phyloP scores from a whole-genome alignment of 2,329 filamentous ascomycete genomes.

The Aureobasidium sp. region DNA sequence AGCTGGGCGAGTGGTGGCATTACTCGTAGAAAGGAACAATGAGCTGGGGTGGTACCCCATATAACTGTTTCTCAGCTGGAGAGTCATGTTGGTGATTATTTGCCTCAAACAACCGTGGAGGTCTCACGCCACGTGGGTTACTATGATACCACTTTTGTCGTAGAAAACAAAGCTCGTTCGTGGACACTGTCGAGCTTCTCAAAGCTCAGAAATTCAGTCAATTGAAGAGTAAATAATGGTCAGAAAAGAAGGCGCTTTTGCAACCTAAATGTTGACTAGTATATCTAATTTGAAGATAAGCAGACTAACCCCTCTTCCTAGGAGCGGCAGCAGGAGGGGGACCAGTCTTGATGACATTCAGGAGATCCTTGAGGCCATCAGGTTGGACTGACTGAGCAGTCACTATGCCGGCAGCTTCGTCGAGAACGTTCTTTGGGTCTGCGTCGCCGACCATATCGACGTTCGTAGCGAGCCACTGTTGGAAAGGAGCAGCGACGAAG shows the following conservation, averaged over 20 bases:
- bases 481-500: slow-evolving; percentile 69
- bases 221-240: no score
- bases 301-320: not conserved
- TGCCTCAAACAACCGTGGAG: not conserved
- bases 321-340: not conserved
- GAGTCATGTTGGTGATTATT: not conserved
- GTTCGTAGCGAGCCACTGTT: slow-evolving; percentile 64
- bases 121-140: not conserved
- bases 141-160: no score
- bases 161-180: no score
- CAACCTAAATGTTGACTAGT: not conserved
- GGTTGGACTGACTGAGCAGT: not conserved
- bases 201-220: not conserved
- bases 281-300: not conserved
- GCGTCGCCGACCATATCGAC: slow-evolving; percentile 57
- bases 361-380: not conserved
- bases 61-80: not conserved
- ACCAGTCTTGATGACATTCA: slow-evolving; percentile 7
- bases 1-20: not conserved
- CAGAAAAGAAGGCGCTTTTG: not conserved
- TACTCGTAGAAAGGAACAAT: not conserved
- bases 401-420: slow-evolving; percentile 21
- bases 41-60: not conserved
- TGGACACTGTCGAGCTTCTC: no score
- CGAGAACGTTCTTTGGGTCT: slow-evolving; percentile 48